Conservation (phyloP, 768 basidiomycete species). For the Hygrocybe coccinea region DNA sequence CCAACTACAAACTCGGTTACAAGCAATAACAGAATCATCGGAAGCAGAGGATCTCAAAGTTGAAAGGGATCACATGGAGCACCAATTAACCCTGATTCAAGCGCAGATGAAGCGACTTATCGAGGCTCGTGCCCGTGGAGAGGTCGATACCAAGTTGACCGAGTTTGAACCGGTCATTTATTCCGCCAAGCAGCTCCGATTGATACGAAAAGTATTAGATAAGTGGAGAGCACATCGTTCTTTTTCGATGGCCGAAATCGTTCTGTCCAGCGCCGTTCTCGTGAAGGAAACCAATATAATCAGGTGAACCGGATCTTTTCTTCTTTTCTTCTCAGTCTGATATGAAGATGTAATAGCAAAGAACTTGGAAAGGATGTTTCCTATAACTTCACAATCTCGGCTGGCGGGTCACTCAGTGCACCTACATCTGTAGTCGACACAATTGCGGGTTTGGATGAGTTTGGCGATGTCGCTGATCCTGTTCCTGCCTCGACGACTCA, state of each 20-base stretch:
- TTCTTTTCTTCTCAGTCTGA: neutral
- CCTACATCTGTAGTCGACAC: slow-evolving; percentile 82
- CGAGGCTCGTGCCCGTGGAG: slow-evolving; percentile 73
- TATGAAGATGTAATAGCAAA: slow-evolving; percentile 45
- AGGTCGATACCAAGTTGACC: slow-evolving; percentile 55
- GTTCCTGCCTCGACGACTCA: slow-evolving; percentile 67
- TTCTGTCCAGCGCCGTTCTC: slow-evolving; percentile 76
- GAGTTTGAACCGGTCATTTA: slow-evolving; percentile 80
- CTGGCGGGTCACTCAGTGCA: slow-evolving; percentile 70
- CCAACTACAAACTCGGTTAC: slow-evolving; percentile 68
- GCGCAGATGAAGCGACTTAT: slow-evolving; percentile 78
- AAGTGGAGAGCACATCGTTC: slow-evolving; percentile 81
- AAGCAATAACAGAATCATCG: slow-evolving; percentile 49
- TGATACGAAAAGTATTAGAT: slow-evolving; percentile 78
- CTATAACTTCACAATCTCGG: slow-evolving; percentile 91
- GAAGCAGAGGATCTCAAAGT: slow-evolving; percentile 84
- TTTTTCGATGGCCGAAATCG: slow-evolving; percentile 89
- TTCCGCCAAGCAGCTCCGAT: slow-evolving; percentile 70
- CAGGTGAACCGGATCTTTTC: slow-evolving; percentile 48
- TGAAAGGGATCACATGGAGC: slow-evolving; percentile 91
- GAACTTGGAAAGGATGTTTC: slow-evolving; percentile 82
- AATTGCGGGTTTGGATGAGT: slow-evolving; percentile 82
- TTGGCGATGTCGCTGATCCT: slow-evolving; percentile 89
- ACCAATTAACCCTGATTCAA: slow-evolving; percentile 75
- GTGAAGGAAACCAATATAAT: slow-evolving; percentile 95